Evolutionary conservation across 2,329 filamentous ascomycete genomes (phyloP).

Genomic region (Aureobasidium sp.): DNA sequence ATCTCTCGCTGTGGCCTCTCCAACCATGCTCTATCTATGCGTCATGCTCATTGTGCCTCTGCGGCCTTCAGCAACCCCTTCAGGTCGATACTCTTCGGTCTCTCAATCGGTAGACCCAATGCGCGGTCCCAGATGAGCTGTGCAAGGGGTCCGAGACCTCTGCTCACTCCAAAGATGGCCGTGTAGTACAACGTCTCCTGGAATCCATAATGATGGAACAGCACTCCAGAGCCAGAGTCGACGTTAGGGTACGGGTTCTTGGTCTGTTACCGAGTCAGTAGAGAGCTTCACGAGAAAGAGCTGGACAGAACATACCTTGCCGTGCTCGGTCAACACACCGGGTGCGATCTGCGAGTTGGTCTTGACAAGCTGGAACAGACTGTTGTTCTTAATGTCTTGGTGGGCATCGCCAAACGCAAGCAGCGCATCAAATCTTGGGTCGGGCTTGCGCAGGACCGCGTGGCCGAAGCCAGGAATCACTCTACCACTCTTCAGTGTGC

Average conservation of each 20-base stretch:
- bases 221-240: conserved; percentile 82
- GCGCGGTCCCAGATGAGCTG: conserved; percentile 96
- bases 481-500: conserved; percentile 83
- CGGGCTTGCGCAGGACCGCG: conserved; percentile 91
- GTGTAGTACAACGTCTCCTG: conserved; percentile 94
- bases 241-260: conserved; percentile 79
- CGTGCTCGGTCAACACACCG: conserved; percentile 83
- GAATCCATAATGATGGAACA: conserved; percentile 98
- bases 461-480: conserved; percentile 95
- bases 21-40: background rate
- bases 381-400: conserved; percentile 77
- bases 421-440: conserved; percentile 90
- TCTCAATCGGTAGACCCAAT: conserved; percentile 88
- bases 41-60: conserved; percentile 20
- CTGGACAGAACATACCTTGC: conserved; percentile 53
- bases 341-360: conserved; percentile 89
- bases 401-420: conserved; percentile 90
- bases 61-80: conserved; percentile 67
- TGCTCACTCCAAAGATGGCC: conserved; percentile 62
- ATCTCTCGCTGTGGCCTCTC: background rate
- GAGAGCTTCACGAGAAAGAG: background rate
- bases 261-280: conserved; percentile 23
- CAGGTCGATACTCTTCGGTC: conserved; percentile 95
- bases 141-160: conserved; percentile 75
- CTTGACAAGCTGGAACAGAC: conserved; percentile 89